These are phyloP conservation scores for Verticillium isaacii DNA, from an alignment of 2,329 filamentous ascomycete genomes.

Conservation along the genomic window DNA sequence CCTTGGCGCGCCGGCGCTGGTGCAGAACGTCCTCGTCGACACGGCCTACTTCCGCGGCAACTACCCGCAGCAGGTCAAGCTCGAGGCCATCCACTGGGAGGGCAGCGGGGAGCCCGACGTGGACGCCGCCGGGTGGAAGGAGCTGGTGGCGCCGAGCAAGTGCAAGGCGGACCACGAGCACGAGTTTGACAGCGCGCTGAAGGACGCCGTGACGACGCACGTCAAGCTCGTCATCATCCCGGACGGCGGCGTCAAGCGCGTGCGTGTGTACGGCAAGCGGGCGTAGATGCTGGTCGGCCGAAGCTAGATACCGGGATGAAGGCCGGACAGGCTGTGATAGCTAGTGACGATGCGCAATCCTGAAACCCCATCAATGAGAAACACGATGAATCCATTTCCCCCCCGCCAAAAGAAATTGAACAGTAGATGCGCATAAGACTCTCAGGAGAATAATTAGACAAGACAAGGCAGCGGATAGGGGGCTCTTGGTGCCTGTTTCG, in stretches of 20 bases:
- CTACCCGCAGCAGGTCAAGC: slow-evolving; percentile 70
- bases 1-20: slow-evolving; percentile 60
- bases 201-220: slow-evolving; percentile 65
- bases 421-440: background rate
- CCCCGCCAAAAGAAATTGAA: background rate
- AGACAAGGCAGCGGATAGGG: background rate
- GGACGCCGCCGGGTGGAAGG: slow-evolving; percentile 58
- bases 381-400: background rate
- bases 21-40: slow-evolving; percentile 68
- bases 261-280: slow-evolving; percentile 69
- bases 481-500: background rate
- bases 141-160: slow-evolving; percentile 62
- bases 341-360: no score
- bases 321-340: background rate
- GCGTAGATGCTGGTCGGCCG: slow-evolving; percentile 10
- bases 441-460: background rate
- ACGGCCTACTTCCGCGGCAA: slow-evolving; percentile 83
- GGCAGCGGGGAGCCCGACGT: slow-evolving; percentile 48
- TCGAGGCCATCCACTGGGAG: slow-evolving; percentile 57
- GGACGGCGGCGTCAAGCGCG: slow-evolving; percentile 86
- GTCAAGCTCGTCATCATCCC: slow-evolving; percentile 91
- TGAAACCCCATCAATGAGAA: background rate
- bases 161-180: slow-evolving; percentile 71
- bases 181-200: slow-evolving; percentile 51
- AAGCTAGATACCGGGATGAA: background rate